Base-by-base conservation (phyloP, 768 basidiomycete species). In the Auriscalpium microsporum region DNA sequence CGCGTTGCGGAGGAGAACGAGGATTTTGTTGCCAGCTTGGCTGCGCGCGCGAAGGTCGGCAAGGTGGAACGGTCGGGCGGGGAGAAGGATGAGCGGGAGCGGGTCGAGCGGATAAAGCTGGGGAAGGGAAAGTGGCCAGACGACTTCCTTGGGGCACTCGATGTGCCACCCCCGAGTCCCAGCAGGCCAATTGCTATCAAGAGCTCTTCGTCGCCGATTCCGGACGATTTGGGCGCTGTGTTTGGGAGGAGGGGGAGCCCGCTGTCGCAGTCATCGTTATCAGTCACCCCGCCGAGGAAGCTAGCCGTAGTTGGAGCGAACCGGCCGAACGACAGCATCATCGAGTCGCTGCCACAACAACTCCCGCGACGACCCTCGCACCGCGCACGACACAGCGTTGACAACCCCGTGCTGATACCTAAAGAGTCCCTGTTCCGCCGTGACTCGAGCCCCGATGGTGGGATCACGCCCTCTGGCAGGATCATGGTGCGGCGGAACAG, bases 121-220 rank as follows among this genome's bases (percentile, higher is more conserved):
- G 81, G 82, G 36, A 87, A 89, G 67, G 87, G 85, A 56, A 88
- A 86, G 68, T 90, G 86, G 86, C 86, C 89, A 0, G 86, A 89
- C 68, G 87, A 89, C 67, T 87, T 89, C 65, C 66, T 90, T 54
- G 81, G 82, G 60, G 81, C 73, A 33, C 79, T 86, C 57, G 73
- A 75, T 53, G 56, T 68, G 45, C 19, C 56, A 48, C 44, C 28
- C 44, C 62, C 50, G 67, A 56, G 54, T 23, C 36, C 52, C 21
- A 28, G 28, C 28, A 51, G 34, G 38, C 57, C 56, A 3, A 19
- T 58, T 34, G 65, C 66, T 49, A 68, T 69, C 54, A 47, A 45
- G 17, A 28, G 10, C 35, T 28, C 13, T 10, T 64, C 63, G 56
- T 44, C 52, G 51, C 4, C 28, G 1, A 28, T 2, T 28, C 37